phyloP scores from a whole-genome alignment of 805 yeast species.

The Wickerhamiella lipophila region DNA sequence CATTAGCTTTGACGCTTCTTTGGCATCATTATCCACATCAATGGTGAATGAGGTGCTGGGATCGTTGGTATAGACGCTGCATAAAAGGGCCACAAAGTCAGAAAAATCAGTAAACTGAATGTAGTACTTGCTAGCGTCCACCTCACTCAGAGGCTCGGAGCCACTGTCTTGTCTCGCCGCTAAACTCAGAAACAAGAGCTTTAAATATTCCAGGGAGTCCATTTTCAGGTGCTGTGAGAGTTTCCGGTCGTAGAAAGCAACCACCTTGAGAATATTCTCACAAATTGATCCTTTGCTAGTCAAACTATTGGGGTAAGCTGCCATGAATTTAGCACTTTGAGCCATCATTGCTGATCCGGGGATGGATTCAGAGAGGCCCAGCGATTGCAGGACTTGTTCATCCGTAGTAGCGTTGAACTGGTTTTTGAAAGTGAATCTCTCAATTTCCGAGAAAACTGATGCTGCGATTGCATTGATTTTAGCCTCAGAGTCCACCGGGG shows the following conservation, averaged over 20 bases:
- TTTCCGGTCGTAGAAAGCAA: constrained; percentile 17
- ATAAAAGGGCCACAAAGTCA: constrained; percentile 13
- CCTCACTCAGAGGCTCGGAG: neutral
- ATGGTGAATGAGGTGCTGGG: constrained; percentile 11
- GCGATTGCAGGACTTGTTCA: constrained; percentile 1
- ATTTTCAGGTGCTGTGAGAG: constrained; percentile 10
- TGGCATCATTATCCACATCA: neutral
- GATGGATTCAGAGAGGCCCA: neutral
- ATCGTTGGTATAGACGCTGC: constrained; percentile 17
- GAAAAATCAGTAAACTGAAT: constrained; percentile 17
- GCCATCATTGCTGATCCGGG: constrained; percentile 14
- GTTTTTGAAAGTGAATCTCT: neutral
- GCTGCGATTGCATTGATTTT: neutral
- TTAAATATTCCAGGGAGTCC: constrained; percentile 5
- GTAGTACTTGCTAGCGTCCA: constrained; percentile 11
- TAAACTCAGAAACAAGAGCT: constrained; percentile 16
- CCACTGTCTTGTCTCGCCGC: constrained; percentile 1
- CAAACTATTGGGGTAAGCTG: constrained; percentile 11
- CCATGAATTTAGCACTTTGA: constrained; percentile 16
- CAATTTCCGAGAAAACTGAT: neutral
- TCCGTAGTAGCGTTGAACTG: neutral
- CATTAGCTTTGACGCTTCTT: constrained; percentile 10
- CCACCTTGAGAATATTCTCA: constrained; percentile 8
- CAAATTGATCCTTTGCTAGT: neutral
- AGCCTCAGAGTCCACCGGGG: neutral